phyloP scores from a whole-genome alignment of 225 moss, liverwort and hornwort species.

The Marchantia paleacea region DNA sequence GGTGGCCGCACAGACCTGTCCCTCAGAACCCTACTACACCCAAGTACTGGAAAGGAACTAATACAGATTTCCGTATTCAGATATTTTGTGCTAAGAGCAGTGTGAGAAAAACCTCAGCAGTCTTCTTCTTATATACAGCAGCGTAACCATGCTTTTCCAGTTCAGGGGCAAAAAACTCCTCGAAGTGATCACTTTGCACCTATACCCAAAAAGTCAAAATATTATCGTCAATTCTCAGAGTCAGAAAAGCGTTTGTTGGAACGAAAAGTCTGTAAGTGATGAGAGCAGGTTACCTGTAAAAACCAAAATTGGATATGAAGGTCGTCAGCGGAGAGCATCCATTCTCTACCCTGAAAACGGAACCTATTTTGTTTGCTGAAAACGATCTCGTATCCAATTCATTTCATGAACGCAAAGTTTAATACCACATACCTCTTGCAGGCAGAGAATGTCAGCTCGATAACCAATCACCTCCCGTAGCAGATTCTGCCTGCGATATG shows the following conservation, averaged over 20 bases:
- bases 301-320: no score
- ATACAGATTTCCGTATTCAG: background rate
- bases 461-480: conserved; percentile 73
- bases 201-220: conserved; percentile 19
- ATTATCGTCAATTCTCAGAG: conserved; percentile 1
- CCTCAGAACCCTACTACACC: background rate
- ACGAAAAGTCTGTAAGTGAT: no score
- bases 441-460: conserved; percentile 79
- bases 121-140: conserved; percentile 88
- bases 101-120: conserved; percentile 51
- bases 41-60: background rate
- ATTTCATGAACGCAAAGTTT: background rate
- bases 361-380: no score
- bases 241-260: no score
- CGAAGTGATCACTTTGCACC: conserved; percentile 88
- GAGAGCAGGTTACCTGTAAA: no score
- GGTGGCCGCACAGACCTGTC: background rate
- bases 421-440: conserved; percentile 63
- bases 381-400: no score
- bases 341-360: no score
- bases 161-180: conserved; percentile 82
- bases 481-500: conserved; percentile 72
- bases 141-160: conserved; percentile 85
- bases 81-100: no score
- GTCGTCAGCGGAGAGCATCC: no score